These are phyloP conservation scores for Sutorius eximius DNA, from an alignment of 1,284 basidiomycete genomes.

Conservation along the genomic window DNA sequence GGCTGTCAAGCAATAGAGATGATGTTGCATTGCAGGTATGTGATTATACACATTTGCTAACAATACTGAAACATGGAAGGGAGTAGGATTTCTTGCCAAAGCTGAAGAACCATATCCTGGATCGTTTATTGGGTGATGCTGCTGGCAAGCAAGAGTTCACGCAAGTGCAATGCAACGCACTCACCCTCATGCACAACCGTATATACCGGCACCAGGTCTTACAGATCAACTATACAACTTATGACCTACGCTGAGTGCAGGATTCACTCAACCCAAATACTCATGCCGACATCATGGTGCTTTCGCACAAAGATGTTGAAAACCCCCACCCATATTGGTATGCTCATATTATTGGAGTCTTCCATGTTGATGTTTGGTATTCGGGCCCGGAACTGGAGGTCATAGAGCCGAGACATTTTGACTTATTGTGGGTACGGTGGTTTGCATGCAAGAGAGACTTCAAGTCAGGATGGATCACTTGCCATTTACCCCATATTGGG, in stretches of 20 bases:
- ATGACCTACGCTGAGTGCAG: not conserved
- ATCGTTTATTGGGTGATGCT: not conserved
- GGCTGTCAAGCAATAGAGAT: not conserved
- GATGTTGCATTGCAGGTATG: not conserved
- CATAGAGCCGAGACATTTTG: not conserved
- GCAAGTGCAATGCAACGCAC: not conserved
- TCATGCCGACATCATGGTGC: conserved; percentile 16
- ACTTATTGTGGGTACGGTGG: conserved; percentile 21
- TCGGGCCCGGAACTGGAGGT: not conserved
- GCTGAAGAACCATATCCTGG: not conserved
- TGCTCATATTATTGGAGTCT: conserved; percentile 24
- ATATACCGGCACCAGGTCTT: conserved; percentile 22
- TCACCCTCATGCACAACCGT: not conserved
- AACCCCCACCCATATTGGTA: conserved; percentile 39
- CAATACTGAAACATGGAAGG: no score
- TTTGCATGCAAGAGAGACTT: not conserved
- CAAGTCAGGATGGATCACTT: not conserved
- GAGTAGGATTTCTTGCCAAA: not conserved
- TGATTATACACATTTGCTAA: not conserved
- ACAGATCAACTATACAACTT: conserved; percentile 20
- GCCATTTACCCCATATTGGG: not conserved
- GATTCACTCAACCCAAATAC: conserved; percentile 1
- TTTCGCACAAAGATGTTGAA: conserved; percentile 5
- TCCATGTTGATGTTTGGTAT: not conserved
- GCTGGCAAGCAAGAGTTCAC: not conserved